Conservation (phyloP, 148 eudicot genomes). For the Cornus kousa region DNA sequence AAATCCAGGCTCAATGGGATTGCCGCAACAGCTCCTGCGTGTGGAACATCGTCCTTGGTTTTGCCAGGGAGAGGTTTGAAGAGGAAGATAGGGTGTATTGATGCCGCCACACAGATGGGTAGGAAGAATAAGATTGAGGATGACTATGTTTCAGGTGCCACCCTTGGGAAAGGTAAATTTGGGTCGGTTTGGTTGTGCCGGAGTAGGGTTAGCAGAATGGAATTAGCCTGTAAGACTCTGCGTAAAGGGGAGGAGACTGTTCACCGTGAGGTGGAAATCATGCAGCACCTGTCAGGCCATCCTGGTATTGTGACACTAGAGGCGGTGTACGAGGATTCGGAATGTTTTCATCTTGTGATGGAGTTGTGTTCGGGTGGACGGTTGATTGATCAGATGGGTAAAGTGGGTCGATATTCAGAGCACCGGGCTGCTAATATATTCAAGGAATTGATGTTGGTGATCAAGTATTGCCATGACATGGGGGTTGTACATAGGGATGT, state of each 20-base stretch:
- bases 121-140: conserved; percentile 80
- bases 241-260: conserved; percentile 92
- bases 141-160: conserved; percentile 54
- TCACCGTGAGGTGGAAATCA: conserved; percentile 94
- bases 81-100: conserved; percentile 88
- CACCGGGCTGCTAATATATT: conserved; percentile 58
- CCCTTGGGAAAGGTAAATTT: conserved; percentile 81
- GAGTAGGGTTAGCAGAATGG: conserved; percentile 54
- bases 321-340: conserved; percentile 81
- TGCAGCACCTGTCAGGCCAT: conserved; percentile 98
- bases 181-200: conserved; percentile 90
- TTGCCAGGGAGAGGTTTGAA: conserved; percentile 65
- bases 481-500: conserved; percentile 92
- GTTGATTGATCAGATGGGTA: conserved; percentile 70
- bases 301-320: conserved; percentile 79
- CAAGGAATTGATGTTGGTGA: conserved; percentile 75
- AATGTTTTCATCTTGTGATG: conserved; percentile 82
- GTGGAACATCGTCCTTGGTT: conserved; percentile 39
- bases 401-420: conserved; percentile 65
- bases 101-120: conserved; percentile 75
- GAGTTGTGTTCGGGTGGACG: conserved; percentile 84
- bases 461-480: conserved; percentile 92
- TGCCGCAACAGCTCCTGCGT: conserved; percentile 60
- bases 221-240: conserved; percentile 87
- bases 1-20: conserved; percentile 56